These are phyloP conservation scores for Nemania bipapillata DNA, from an alignment of 2,329 filamentous ascomycete species.

Conservation along the genomic window DNA sequence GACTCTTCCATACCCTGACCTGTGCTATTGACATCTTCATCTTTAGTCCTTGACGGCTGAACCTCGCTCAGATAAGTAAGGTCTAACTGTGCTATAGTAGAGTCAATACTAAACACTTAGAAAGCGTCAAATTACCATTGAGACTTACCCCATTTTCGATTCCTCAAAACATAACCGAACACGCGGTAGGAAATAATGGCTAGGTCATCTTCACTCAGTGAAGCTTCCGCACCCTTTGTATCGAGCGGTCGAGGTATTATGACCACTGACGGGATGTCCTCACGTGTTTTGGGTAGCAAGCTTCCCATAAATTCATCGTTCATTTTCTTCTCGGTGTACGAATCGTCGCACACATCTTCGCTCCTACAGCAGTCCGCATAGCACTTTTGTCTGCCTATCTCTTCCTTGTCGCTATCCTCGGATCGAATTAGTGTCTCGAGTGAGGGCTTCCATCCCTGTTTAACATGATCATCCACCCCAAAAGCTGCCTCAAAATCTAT, in stretches of 20 bases:
- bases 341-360: neutral
- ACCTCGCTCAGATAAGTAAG: conserved; percentile 2
- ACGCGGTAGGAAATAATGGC: conserved; percentile 3
- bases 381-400: neutral
- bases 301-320: neutral
- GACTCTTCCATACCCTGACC: neutral
- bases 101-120: neutral
- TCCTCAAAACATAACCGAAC: neutral
- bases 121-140: neutral
- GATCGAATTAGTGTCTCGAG: neutral
- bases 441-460: neutral
- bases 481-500: conserved; percentile 7
- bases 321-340: neutral
- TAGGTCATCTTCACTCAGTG: neutral
- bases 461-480: neutral
- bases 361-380: neutral
- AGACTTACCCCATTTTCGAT: conserved; percentile 3
- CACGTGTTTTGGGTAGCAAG: neutral
- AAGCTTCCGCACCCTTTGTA: neutral
- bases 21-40: neutral
- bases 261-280: neutral
- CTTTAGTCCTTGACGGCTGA: neutral
- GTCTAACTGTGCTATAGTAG: neutral
- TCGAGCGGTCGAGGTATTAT: neutral
- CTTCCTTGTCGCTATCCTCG: neutral